Percentiles rank a stretch among this genome's conserved stretches.
These are phyloP conservation scores for Lachnellula subtilissima DNA, from an alignment of 2,329 filamentous ascomycete genomes.

Conservation along the genomic window DNA sequence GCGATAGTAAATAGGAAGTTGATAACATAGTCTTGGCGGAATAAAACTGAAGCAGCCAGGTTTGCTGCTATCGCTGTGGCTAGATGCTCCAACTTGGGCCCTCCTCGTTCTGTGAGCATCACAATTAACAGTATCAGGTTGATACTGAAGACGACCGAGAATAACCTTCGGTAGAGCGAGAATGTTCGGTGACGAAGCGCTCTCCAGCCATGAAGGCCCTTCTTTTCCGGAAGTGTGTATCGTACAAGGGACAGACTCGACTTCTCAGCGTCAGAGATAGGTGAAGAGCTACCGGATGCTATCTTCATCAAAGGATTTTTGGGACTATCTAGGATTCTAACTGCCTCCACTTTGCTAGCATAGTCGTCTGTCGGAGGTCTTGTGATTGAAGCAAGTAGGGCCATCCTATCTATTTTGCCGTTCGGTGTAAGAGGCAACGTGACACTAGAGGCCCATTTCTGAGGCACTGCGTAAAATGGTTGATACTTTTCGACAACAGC, in stretches of 20 bases:
- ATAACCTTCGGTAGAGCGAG: conserved; percentile 52
- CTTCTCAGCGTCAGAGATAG: no score
- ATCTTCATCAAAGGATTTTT: neutral
- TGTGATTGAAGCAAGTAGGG: conserved; percentile 29
- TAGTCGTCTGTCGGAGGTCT: neutral
- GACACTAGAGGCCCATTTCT: conserved; percentile 39
- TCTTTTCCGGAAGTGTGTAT: conserved; percentile 37
- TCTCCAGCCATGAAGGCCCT: conserved; percentile 22
- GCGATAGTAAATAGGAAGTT: conserved; percentile 45
- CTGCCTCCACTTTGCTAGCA: neutral
- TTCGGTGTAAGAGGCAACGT: conserved; percentile 48
- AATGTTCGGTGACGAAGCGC: conserved; percentile 34
- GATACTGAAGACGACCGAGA: conserved; percentile 46
- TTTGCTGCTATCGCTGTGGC: conserved; percentile 12
- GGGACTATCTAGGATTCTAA: neutral
- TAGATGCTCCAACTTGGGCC: neutral
- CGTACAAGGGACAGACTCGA: neutral
- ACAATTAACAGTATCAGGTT: conserved; percentile 42
- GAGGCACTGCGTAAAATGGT: conserved; percentile 53
- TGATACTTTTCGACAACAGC: conserved; percentile 32
- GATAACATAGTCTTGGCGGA: conserved; percentile 50
- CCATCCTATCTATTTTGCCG: conserved; percentile 52
- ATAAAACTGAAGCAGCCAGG: conserved; percentile 42
- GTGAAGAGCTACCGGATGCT: no score
- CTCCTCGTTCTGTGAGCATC: conserved; percentile 23